A percentile compares a stretch with the other conserved stretches of the same genome.
These are phyloP conservation scores for Kodamaea restingae DNA, from an alignment of 805 yeast genomes.

Conservation along the genomic window DNA sequence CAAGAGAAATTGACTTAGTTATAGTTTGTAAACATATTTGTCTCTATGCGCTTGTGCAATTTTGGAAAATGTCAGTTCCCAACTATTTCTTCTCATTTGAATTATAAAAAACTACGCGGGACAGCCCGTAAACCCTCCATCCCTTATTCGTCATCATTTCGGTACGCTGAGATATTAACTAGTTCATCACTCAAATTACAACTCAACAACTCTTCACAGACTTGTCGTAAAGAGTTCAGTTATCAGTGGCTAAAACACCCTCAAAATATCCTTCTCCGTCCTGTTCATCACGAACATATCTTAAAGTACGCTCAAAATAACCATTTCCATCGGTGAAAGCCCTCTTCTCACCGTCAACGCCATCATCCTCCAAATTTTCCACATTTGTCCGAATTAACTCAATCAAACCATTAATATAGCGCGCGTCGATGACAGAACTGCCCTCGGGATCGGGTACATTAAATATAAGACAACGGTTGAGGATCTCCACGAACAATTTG, in stretches of 20 bases:
- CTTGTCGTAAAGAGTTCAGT: no score
- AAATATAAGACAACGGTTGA: slow-evolving; percentile 81
- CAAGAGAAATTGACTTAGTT: no score
- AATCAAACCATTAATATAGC: slow-evolving; percentile 80
- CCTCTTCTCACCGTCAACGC: slow-evolving; percentile 24
- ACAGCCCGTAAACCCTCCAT: no score
- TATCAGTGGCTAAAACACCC: slow-evolving; percentile 40
- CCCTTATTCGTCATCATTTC: no score
- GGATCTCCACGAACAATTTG: slow-evolving; percentile 83
- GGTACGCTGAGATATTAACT: no score
- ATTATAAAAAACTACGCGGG: no score
- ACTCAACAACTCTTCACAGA: no score
- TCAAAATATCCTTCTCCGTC: slow-evolving; percentile 66
- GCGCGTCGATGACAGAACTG: slow-evolving; percentile 60
- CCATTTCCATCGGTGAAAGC: slow-evolving; percentile 26
- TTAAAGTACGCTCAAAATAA: slow-evolving; percentile 66
- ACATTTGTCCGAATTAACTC: slow-evolving; percentile 72
- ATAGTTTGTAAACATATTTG: no score
- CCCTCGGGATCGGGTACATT: slow-evolving; percentile 62
- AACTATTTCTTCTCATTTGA: no score
- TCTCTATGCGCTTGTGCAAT: no score
- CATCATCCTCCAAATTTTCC: slow-evolving; percentile 38
- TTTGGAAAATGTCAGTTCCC: no score
- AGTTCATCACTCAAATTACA: no score
- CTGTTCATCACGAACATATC: slow-evolving; percentile 65